Percentiles rank a stretch among this genome's conserved stretches.
These are phyloP conservation scores for Vitis hybrid DNA, from an alignment of 177 flowering plant species.

Conservation along the genomic window DNA sequence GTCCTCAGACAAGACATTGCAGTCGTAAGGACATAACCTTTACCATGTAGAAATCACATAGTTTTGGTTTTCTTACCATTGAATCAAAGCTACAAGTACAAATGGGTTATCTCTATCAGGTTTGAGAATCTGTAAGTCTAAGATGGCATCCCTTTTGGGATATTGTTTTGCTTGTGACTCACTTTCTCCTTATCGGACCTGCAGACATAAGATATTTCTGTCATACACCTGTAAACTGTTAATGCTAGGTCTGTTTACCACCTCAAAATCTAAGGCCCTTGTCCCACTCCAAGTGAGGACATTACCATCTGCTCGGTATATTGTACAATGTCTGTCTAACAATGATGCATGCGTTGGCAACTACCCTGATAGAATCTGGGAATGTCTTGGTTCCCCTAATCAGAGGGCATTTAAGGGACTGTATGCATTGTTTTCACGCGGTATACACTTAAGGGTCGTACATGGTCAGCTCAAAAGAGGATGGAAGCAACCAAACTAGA, in stretches of 20 bases:
- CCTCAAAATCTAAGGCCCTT: not conserved
- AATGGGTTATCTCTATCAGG: not conserved
- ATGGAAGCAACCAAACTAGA: too few species aligned
- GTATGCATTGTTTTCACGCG: not conserved
- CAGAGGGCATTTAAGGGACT: not conserved
- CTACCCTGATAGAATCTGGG: not conserved
- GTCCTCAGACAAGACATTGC: too few species aligned
- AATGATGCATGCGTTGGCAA: not conserved
- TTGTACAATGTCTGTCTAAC: not conserved
- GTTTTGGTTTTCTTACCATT: not conserved
- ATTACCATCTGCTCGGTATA: not conserved
- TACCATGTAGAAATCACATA: not conserved
- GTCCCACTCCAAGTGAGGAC: not conserved
- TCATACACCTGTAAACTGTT: not conserved
- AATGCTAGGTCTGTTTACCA: not conserved
- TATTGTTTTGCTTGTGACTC: not conserved
- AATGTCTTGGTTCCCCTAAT: slow-evolving; percentile 2
- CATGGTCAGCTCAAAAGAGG: not conserved
- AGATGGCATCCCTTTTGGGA: not conserved
- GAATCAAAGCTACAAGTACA: not conserved
- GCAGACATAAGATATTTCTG: not conserved
- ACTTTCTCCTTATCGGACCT: not conserved
- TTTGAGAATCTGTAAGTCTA: not conserved
- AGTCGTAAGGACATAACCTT: not conserved
- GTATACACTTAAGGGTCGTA: not conserved